phyloP scores from a whole-genome alignment of 2,329 filamentous ascomycete genomes.

The Chaetomium sp. region DNA sequence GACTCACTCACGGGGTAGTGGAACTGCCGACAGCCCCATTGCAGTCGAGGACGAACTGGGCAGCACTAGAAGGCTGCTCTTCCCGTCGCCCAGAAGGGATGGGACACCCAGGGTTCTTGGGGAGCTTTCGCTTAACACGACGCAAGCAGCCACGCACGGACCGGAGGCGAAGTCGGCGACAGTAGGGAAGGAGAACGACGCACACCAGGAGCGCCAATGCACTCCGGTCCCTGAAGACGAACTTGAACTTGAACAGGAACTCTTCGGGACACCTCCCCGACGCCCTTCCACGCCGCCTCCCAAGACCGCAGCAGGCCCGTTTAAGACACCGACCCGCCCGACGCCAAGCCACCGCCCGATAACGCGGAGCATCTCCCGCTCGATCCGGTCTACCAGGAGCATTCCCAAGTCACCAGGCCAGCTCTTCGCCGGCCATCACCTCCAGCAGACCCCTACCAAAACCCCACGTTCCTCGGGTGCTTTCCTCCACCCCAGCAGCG shows the following conservation, averaged over 20 bases:
- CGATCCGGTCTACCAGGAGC: conserved; percentile 45
- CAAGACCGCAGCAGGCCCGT: conserved; percentile 48
- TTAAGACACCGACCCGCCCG: conserved; percentile 66
- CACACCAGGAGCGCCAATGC: conserved; percentile 27
- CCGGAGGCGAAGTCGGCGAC: conserved; percentile 42
- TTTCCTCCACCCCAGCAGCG: conserved; percentile 20
- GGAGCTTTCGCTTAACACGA: conserved; percentile 57
- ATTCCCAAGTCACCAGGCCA: conserved; percentile 50
- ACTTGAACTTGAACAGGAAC: conserved; percentile 53
- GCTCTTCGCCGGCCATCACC: conserved; percentile 35
- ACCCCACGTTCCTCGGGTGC: conserved; percentile 42
- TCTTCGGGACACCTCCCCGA: conserved; percentile 64
- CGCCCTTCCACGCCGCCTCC: conserved; percentile 58
- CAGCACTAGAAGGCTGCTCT: conserved; percentile 69
- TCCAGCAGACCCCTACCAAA: conserved; percentile 53
- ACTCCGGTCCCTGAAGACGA: conserved; percentile 45
- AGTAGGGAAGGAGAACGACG: conserved; percentile 50
- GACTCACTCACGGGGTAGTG: conserved; percentile 57
- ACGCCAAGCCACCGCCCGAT: conserved; percentile 63
- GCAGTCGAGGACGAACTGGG: conserved; percentile 55
- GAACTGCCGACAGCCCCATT: conserved; percentile 60
- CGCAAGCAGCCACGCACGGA: conserved; percentile 47
- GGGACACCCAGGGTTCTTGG: conserved; percentile 63
- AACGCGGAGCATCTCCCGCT: conserved; percentile 62
- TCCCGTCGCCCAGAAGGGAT: conserved; percentile 73